Base-by-base conservation (phyloP, 257 asterid species). In the Fraxinus americana region DNA sequence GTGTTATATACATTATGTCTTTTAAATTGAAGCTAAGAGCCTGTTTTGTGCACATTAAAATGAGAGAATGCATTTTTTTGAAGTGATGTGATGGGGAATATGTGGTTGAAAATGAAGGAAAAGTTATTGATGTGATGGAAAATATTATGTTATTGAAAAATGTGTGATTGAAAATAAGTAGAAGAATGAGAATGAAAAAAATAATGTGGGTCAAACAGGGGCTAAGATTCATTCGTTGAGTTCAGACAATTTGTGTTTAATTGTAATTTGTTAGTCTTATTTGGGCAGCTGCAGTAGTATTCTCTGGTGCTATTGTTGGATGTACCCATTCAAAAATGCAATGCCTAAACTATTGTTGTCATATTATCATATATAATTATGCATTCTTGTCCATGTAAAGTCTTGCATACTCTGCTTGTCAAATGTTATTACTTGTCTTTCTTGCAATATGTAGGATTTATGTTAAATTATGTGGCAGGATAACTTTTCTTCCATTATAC, bases 361-460 rank as follows among this genome's bases (percentile, higher is more conserved):
- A 54, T 54, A 54, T 19, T 54, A 54, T 54, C 65, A n/a, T 19
- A 19, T 1, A 7, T 7, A 54, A 54, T 54, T 54, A 54, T 54
- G 65, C 65, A 19, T 54, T 52, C 25, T 13, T 77, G 52, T 34
- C 38, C 73, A 34, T 36, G 71, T 25, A 45, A 48, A 65, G 52
- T 72, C 43, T 72, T n/a, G 27, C 61, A 72, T 43, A 21, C 39
- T 12, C 25, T 39, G 66, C 72, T 68, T 65, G 23, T 4, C 38
- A 61, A 63, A 35, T 78, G 35, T 57, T 63, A 54, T 25, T 43
- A 36, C 71, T 39, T 21, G 67, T 59, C 67, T 61, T 7, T 61
- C 34, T 61, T 61, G 32, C 32, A 23, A 23, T 61, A 63, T 63
- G 35, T 27, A 25, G 35, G 35, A 63, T 3, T 63, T 63, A 19